Percentiles rank a stretch among this genome's conserved stretches.
phyloP scores from a whole-genome alignment of 2,329 filamentous ascomycete species.

The Graphium sp. region DNA sequence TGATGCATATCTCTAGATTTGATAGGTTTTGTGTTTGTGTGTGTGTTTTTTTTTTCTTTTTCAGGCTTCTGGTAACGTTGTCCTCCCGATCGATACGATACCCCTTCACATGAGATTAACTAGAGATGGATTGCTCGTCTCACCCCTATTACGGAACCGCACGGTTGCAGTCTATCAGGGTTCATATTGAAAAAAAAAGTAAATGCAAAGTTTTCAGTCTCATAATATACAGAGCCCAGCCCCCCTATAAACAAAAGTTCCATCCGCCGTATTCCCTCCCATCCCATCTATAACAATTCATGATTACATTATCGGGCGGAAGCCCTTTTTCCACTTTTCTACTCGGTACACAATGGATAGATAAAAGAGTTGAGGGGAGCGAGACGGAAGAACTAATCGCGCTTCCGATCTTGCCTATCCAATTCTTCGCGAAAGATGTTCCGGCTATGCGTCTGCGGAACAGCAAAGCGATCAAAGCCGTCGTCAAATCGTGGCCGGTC shows the following conservation, averaged over 20 bases:
- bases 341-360: not conserved
- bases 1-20: not conserved
- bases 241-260: not conserved
- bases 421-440: slow-evolving; percentile 35
- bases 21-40: not conserved
- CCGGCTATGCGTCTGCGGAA: slow-evolving; percentile 5
- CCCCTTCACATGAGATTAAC: not conserved
- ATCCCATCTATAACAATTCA: not conserved
- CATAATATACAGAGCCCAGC: not conserved
- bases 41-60: not conserved
- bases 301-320: not conserved
- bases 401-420: slow-evolving; percentile 24
- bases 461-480: slow-evolving; percentile 12
- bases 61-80: not conserved
- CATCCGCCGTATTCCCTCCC: not conserved
- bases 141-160: not conserved
- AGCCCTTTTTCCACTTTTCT: not conserved
- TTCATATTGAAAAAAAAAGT: not conserved
- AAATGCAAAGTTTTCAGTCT: no score
- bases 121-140: not conserved
- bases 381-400: slow-evolving; percentile 12
- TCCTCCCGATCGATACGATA: not conserved
- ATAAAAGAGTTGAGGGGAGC: slow-evolving; percentile 4
- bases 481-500: slow-evolving; percentile 27
- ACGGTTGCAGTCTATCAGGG: not conserved